These are phyloP conservation scores for Solanum okadae DNA, from an alignment of 257 asterid species.

Conservation along the genomic window DNA sequence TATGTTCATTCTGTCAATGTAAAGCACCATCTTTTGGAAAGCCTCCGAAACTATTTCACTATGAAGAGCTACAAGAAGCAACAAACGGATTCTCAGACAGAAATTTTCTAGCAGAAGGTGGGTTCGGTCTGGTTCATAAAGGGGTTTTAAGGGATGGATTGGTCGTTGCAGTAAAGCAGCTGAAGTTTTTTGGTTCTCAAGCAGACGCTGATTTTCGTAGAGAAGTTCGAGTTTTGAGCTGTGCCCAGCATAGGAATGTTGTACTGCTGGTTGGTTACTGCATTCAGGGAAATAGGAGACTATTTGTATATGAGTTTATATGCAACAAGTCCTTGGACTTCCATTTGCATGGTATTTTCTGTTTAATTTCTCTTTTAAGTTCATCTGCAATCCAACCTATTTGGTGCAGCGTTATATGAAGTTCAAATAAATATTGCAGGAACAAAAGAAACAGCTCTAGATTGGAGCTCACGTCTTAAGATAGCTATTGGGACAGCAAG, in stretches of 20 bases:
- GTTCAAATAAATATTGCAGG: slow-evolving; percentile 26
- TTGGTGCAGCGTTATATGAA: background rate
- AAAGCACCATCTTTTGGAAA: slow-evolving; percentile 82
- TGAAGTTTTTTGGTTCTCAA: slow-evolving; percentile 55
- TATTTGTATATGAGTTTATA: slow-evolving; percentile 73
- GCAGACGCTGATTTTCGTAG: slow-evolving; percentile 74
- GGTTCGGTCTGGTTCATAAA: slow-evolving; percentile 66
- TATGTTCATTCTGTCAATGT: slow-evolving; percentile 63
- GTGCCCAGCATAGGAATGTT: slow-evolving; percentile 92
- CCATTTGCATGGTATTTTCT: slow-evolving; percentile 64
- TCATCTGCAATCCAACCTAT: background rate
- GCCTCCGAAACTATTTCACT: slow-evolving; percentile 66
- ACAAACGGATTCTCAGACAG: slow-evolving; percentile 54
- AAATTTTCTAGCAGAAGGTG: slow-evolving; percentile 68
- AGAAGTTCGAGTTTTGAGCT: slow-evolving; percentile 75
- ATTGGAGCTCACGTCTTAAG: slow-evolving; percentile 63
- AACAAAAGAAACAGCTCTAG: slow-evolving; percentile 28
- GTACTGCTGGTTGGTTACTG: slow-evolving; percentile 84
- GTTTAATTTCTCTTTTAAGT: background rate
- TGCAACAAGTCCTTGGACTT: slow-evolving; percentile 80
- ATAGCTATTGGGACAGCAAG: slow-evolving; percentile 88
- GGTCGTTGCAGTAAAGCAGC: slow-evolving; percentile 59
- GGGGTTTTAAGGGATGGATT: slow-evolving; percentile 67
- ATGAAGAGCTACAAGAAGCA: slow-evolving; percentile 64
- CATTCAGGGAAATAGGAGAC: slow-evolving; percentile 50